Evolutionary conservation across 441 rosid species (phyloP), one percentile per base, ranked within the genome.

Genomic region (Cnidoscolus chayamansa): DNA sequence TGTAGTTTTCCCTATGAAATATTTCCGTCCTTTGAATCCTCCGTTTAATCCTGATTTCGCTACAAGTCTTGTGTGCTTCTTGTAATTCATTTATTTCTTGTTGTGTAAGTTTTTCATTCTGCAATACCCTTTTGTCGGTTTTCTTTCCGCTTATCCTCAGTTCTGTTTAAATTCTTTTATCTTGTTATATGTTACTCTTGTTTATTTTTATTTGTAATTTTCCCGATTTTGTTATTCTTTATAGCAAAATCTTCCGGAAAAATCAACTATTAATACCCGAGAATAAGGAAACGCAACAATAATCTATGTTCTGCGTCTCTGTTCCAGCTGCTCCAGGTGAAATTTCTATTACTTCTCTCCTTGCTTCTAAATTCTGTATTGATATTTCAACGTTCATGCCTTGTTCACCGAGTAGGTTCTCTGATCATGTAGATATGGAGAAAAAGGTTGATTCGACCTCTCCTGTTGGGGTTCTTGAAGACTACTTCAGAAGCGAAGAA

Each of bases 391-490:
- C 25, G 50, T 10, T 0, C 0, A 31, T 5, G 10, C 13, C 3
- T 4, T 11, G 31, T n/a, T n/a, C 7, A 43, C 47, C 54, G 32
- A 2, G 17, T 50, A 45, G 66, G 40, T 10, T 70, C 35, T 10
- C 0, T 73, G 67, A 65, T 47, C 4, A 67, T 45, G 35, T 1
- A 68, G 67, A 54, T 3, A 82, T 82, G 90, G 85, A 83, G 81
- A 83, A 79, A 78, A 82, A 84, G 66, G 78, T 8, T 19, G 84
- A 79, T 54, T 32, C 86, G 15, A 74, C 76, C 76, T 87, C 87
- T 0, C 93, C 93, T 0, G 76, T 65, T 13, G 86, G 93, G 67
- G 91, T 87, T 75, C 85, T 90, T 9, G 93, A 90, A 78, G 96
- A 87, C 72, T 86, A 81, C 72, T 84, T 88, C 59, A 83, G 81